Base-by-base conservation (phyloP, 2,329 filamentous ascomycete genomes). In the Diaporthe humulicola region DNA sequence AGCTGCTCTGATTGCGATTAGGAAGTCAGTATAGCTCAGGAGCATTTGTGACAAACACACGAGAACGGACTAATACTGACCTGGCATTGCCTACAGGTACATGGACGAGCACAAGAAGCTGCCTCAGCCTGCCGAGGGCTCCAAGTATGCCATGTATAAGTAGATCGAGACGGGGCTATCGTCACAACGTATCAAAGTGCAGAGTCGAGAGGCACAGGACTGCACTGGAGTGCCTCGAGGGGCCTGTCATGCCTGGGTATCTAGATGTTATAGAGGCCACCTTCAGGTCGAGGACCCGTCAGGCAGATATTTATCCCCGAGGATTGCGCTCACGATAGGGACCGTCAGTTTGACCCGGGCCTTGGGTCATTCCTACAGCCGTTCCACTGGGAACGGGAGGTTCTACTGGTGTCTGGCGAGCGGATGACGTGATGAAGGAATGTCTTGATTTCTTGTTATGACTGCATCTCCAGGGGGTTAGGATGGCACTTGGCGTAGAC, bases 101-200 rank as follows among this genome's bases (percentile, higher is more conserved):
- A 98, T 99, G 97, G 96, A 96, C 40, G 91, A 96, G 75, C 92
- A 98, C 87, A 98, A 98, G 90, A 98, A 98, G 87, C 91, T 98
- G 40, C 94, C 95, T 17, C 97, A 99, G 84, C 97, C 97, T 54
- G 91, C 94, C 5, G 97, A 99, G 86, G 96, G 95, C 74, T 92
- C 94, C 67, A 87, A 81, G 76, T 84, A 79, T 42, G 76, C 80
- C 25, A 78, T 81, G 3, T 84, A 83, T 77, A 81, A 81, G 76
- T 77, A 80, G 67, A 77, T 67, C n/a, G 36, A 28, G 9, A 38
- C 14, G 48, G 25, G 7, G n/a, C 17, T n/a, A 22, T 25, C 15
- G 33, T 50, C 22, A 19, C 22, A 54, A 42, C n/a, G 64, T 5
- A 40, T 54, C 48, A 36, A 22, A 14, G 36, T 54, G 33, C 64